These are phyloP conservation scores for Candida buenavistaensis DNA, from an alignment of 1,139 yeast species.

Conservation along the genomic window DNA sequence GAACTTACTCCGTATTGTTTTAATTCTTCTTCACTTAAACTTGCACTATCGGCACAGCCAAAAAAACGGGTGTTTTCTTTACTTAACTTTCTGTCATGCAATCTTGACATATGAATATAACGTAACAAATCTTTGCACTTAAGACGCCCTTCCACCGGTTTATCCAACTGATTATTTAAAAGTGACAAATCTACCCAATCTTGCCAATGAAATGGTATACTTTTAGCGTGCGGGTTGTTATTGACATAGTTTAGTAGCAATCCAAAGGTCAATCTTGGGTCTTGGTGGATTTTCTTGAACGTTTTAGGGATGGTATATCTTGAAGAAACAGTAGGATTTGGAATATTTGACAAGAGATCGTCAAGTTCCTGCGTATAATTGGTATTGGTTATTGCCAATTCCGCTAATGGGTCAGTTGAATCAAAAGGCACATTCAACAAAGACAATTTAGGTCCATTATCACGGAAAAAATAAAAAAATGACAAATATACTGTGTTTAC, in stretches of 20 bases:
- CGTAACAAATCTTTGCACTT: conserved; percentile 18
- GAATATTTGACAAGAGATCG: conserved; percentile 6
- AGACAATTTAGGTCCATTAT: not conserved
- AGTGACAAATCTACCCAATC: conserved; percentile 25
- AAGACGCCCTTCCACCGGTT: conserved; percentile 18
- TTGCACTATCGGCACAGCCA: conserved; percentile 19
- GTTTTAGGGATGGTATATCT: not conserved
- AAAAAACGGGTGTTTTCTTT: conserved; percentile 5
- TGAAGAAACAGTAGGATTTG: conserved; percentile 6
- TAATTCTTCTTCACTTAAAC: conserved; percentile 17
- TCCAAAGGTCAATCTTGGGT: conserved; percentile 11
- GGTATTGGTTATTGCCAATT: conserved; percentile 9
- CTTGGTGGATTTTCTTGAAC: conserved; percentile 8
- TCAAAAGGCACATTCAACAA: conserved; percentile 6
- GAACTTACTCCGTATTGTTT: conserved; percentile 17
- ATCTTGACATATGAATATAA: conserved; percentile 4
- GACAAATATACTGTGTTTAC: conserved; percentile 7
- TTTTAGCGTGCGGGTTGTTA: not conserved
- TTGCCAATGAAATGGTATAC: conserved; percentile 35
- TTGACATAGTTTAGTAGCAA: conserved; percentile 4
- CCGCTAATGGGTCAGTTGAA: conserved; percentile 7
- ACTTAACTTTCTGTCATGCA: conserved; percentile 3
- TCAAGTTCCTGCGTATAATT: conserved; percentile 10
- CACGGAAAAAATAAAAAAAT: conserved; percentile 4
- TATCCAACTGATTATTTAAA: conserved; percentile 40